Evolutionary conservation across 2,329 filamentous ascomycete genomes (phyloP), one percentile per base, ranked within the genome.

Genomic region (Venturia aucupariae): DNA sequence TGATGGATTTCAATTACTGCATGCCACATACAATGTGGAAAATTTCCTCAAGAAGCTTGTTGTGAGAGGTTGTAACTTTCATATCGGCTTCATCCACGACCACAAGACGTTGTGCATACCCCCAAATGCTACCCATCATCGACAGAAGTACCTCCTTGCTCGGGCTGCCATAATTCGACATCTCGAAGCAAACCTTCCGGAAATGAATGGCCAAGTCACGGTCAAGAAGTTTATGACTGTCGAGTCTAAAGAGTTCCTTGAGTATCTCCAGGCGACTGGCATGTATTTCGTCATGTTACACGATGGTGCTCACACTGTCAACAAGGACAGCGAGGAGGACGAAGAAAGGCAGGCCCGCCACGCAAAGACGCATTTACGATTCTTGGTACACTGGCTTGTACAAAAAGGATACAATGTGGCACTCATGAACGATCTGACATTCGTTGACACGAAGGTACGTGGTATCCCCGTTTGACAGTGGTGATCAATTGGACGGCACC

Each of bases 11-110:
- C 88, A 92, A 72, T 72, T 92, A 7, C 78, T 92, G 0, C 89
- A 91, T 72, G 87, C 86, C 0, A 81, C 86, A 4, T 88, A 88
- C 71, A 81, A 84, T 1, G 83, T 90, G 0, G 89, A 92, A 72
- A 78, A 76, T 8, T 86, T 90, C 67, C 78, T 92, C 1, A 73
- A 77, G 51, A 80, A 84, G 64, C 79, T 92, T 19, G 76, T 79
- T 51, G 80, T 81, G 64, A 80, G 87, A 61, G 85, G 86, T 63
- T 90, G 88, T 72, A 84, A 86, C 65, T 92, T 91, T 69, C 82
- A 90, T 67, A 73, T 92, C 66, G 76, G 86, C 19, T 92, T 90
- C 76, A 89, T 92, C 70, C 78, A 84, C 32, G 75, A 80, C 64
- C 78, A 86, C 64, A 74, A 80, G 67, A 71, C 77, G 5, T 75